Evolutionary conservation across 805 yeast genomes (phyloP).

Genomic region (Monosporozyma aerobia): DNA sequence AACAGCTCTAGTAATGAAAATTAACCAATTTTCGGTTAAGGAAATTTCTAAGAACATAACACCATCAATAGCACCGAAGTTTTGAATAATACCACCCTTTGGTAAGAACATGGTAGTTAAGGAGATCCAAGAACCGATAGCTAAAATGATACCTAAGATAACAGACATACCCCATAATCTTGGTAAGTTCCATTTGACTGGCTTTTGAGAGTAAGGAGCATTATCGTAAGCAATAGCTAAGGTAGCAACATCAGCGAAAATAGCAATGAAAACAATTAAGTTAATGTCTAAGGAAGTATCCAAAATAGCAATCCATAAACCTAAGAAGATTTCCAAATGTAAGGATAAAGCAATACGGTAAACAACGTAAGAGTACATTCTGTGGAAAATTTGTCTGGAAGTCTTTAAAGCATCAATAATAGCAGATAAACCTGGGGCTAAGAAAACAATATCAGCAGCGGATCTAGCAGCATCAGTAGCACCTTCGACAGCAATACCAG

Average conservation of each 20-base stretch:
- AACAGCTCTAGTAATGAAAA: constrained; percentile 91
- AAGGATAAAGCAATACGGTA: constrained; percentile 95
- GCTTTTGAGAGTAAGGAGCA: constrained; percentile 88
- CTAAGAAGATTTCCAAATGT: constrained; percentile 89
- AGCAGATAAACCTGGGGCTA: constrained; percentile 92
- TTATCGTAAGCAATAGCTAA: constrained; percentile 95
- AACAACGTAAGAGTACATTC: constrained; percentile 96
- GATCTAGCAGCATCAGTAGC: constrained; percentile 96
- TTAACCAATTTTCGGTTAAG: constrained; percentile 94
- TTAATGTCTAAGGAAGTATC: constrained; percentile 80
- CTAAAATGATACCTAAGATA: constrained; percentile 74
- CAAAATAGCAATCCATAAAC: constrained; percentile 93
- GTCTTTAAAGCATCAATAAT: constrained; percentile 91
- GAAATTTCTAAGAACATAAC: constrained; percentile 89
- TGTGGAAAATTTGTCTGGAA: constrained; percentile 95
- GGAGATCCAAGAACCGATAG: constrained; percentile 90
- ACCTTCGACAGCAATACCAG: constrained; percentile 98
- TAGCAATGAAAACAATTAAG: constrained; percentile 91
- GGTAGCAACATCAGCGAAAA: constrained; percentile 95
- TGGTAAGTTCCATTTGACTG: constrained; percentile 95
- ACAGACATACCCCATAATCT: constrained; percentile 96
- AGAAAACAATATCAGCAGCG: constrained; percentile 93
- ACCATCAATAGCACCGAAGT: constrained; percentile 92
- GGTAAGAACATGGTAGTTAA: constrained; percentile 87
- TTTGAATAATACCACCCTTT: constrained; percentile 90